Conservation (phyloP, 202 grass and related monocot species). For the Eragrostis tef region DNA sequence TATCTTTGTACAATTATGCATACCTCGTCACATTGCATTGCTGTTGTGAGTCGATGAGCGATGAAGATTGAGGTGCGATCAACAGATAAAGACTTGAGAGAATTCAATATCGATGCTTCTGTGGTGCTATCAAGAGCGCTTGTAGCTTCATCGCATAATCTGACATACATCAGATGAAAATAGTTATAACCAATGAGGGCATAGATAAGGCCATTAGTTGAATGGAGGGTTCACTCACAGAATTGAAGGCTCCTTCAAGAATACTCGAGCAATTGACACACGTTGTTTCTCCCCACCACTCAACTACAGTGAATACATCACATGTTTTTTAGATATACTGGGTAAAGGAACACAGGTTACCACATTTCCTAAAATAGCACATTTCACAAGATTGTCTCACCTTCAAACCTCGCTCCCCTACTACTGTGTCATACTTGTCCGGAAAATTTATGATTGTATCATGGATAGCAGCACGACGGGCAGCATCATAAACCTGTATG, state of each 20-base stretch:
- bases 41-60: slow-evolving; percentile 93
- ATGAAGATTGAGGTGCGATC: slow-evolving; percentile 89
- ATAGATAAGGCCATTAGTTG: slow-evolving; percentile 43
- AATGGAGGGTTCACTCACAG: slow-evolving; percentile 61
- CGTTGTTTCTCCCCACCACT: slow-evolving; percentile 99
- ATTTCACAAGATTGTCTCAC: slow-evolving; percentile 53
- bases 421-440: slow-evolving; percentile 84
- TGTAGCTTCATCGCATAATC: slow-evolving; percentile 98
- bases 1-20: slow-evolving; percentile 25
- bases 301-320: slow-evolving; percentile 60
- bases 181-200: slow-evolving; percentile 12
- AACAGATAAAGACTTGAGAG: slow-evolving; percentile 69
- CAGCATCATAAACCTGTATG: slow-evolving; percentile 81
- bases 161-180: slow-evolving; percentile 47
- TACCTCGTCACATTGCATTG: slow-evolving; percentile 96
- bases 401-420: slow-evolving; percentile 97
- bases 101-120: slow-evolving; percentile 90
- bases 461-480: slow-evolving; percentile 80
- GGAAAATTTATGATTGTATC: slow-evolving; percentile 96
- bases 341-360: slow-evolving; percentile 1
- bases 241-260: slow-evolving; percentile 96
- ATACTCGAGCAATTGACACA: slow-evolving; percentile 96
- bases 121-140: slow-evolving; percentile 97
- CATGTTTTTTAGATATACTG: slow-evolving; percentile 41
- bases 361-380: slow-evolving; percentile 24